Evolutionary conservation across 495 filamentous ascomycete species (phyloP).

Genomic region (Staphylotrichum longicolle): DNA sequence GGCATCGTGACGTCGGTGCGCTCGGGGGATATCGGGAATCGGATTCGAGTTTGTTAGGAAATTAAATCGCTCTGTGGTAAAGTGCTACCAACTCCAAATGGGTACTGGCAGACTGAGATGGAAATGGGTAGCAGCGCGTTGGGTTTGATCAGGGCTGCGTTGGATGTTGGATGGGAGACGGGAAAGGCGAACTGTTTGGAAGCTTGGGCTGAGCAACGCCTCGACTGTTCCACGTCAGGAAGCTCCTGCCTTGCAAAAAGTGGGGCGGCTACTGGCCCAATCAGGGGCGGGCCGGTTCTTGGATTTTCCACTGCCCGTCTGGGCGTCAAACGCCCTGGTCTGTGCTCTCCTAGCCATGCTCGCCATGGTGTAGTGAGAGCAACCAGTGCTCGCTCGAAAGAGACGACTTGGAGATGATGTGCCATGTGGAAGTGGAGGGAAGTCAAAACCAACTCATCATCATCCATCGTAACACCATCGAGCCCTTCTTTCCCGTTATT

Average conservation of each 20-base stretch:
- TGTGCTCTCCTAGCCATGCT: not conserved
- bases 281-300: conserved; percentile 1
- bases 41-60: not conserved
- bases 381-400: too few species aligned
- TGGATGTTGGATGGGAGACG: conserved; percentile 4
- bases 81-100: not conserved
- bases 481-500: too few species aligned
- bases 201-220: conserved; percentile 18
- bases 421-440: too few species aligned
- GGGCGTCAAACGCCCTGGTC: not conserved
- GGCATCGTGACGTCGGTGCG: conserved; percentile 62
- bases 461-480: too few species aligned
- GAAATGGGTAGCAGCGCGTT: conserved; percentile 15
- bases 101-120: conserved; percentile 3
- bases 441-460: too few species aligned
- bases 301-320: conserved; percentile 1
- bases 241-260: conserved; percentile 36
- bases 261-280: conserved; percentile 6
- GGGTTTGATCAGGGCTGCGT: conserved; percentile 7
- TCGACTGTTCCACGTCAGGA: conserved; percentile 35
- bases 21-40: not conserved
- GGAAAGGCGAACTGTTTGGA: conserved; percentile 10
- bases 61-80: not conserved
- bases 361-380: too few species aligned
- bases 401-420: too few species aligned